phyloP scores from a whole-genome alignment of 2,329 filamentous ascomycete species.

The Penicillium sp. region DNA sequence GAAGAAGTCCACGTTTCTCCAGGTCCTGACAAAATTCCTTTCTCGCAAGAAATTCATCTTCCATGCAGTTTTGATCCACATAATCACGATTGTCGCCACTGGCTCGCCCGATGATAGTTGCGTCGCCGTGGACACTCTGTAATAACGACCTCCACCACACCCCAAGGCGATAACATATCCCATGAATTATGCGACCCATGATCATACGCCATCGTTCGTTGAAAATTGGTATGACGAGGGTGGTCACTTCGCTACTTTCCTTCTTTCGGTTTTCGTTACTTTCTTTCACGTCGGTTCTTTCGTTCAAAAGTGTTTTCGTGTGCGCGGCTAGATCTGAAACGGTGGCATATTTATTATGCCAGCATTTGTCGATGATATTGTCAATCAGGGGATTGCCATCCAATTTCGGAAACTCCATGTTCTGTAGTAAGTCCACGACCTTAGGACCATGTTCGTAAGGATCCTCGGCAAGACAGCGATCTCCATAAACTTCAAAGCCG shows the following conservation, averaged over 20 bases:
- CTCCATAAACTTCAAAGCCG: conserved; percentile 32
- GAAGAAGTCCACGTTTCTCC: conserved; percentile 26
- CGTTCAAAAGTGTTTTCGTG: conserved; percentile 10
- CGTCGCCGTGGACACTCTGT: too few relatives aligned
- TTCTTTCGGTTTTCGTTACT: neutral
- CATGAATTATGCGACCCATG: too few relatives aligned
- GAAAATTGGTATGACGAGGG: too few relatives aligned
- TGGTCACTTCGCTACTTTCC: neutral
- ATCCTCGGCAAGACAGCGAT: conserved; percentile 28
- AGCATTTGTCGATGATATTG: conserved; percentile 25
- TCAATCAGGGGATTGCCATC: conserved; percentile 29
- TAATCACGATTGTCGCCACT: neutral
- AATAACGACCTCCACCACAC: too few relatives aligned
- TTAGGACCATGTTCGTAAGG: conserved; percentile 24
- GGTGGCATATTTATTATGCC: conserved; percentile 25
- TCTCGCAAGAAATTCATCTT: conserved; percentile 17
- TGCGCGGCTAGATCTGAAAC: conserved; percentile 20
- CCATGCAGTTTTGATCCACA: neutral
- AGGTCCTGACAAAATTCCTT: conserved; percentile 24
- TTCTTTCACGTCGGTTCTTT: neutral
- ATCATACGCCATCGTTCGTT: too few relatives aligned
- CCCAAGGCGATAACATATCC: too few relatives aligned
- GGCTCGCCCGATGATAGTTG: neutral
- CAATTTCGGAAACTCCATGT: conserved; percentile 27
- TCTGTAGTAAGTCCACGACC: conserved; percentile 24